Conservation (phyloP, 2,329 filamentous ascomycete species). For the Talaromyces piceae region DNA sequence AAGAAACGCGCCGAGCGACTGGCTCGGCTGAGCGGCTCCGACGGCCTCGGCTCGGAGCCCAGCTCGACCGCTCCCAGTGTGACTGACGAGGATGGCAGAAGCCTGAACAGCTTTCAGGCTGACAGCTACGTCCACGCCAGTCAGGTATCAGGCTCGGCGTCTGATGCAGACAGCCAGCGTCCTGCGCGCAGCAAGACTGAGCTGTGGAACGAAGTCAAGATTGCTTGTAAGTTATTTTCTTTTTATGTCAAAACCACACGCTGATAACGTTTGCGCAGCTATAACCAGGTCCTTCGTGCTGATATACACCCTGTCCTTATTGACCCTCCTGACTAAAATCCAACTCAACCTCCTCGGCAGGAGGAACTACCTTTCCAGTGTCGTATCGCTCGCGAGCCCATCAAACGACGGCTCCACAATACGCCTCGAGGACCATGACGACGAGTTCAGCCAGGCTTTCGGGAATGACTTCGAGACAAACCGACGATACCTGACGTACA, state of each 20-base stretch:
- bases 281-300: slow-evolving; percentile 87
- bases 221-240: slow-evolving; percentile 61
- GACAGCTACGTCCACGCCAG: slow-evolving; percentile 79
- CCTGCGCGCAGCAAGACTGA: slow-evolving; percentile 80
- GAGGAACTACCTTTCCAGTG: slow-evolving; percentile 90
- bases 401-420: slow-evolving; percentile 65
- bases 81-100: slow-evolving; percentile 75
- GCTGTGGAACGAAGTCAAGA: slow-evolving; percentile 95
- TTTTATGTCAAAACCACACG: neutral
- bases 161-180: slow-evolving; percentile 41
- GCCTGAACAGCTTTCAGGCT: slow-evolving; percentile 66
- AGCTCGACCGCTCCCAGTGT: slow-evolving; percentile 58
- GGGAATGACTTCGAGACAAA: slow-evolving; percentile 96
- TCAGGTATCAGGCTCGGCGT: slow-evolving; percentile 56
- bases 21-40: slow-evolving; percentile 50
- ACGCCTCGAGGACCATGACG: slow-evolving; percentile 85
- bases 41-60: slow-evolving; percentile 50
- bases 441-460: slow-evolving; percentile 77
- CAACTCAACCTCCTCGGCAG: slow-evolving; percentile 95
- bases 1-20: slow-evolving; percentile 76
- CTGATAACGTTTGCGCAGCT: slow-evolving; percentile 45
- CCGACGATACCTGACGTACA: slow-evolving; percentile 87
- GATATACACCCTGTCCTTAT: slow-evolving; percentile 80
- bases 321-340: slow-evolving; percentile 86
- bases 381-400: slow-evolving; percentile 80